Evolutionary conservation across 192 early-diverging fungal genomes (phyloP).

Genomic region (Linnemannia exigua): DNA sequence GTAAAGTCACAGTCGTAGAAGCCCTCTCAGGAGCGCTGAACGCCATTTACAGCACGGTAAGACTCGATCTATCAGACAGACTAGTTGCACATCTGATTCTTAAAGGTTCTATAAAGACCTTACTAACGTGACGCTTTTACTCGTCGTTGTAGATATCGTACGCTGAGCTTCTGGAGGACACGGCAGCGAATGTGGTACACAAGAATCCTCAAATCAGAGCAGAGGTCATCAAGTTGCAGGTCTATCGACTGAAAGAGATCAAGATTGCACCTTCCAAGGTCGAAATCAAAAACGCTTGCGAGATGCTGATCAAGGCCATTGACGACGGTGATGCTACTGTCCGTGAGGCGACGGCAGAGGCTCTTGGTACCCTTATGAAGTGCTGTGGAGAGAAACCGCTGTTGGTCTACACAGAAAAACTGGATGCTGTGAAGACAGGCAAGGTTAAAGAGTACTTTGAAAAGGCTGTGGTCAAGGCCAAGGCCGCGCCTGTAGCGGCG

Average conservation of each 20-base stretch:
- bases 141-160: constrained; percentile 57
- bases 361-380: constrained; percentile 92
- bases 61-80: neutral
- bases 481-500: constrained; percentile 62
- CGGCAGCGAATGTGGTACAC: constrained; percentile 76
- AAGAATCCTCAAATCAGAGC: constrained; percentile 95
- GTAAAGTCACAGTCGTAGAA: constrained; percentile 91
- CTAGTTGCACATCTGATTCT: no score
- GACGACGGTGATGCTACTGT: constrained; percentile 90
- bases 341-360: constrained; percentile 87
- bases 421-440: constrained; percentile 90
- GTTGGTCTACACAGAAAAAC: constrained; percentile 79
- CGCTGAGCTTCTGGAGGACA: constrained; percentile 84
- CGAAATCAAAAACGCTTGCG: constrained; percentile 85
- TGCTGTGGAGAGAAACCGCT: constrained; percentile 85
- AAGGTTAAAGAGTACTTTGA: constrained; percentile 93
- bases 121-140: neutral
- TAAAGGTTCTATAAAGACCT: neutral
- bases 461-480: constrained; percentile 87
- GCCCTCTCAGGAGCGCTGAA: constrained; percentile 85
- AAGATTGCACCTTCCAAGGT: constrained; percentile 79
- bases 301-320: constrained; percentile 80
- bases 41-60: constrained; percentile 82
- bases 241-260: constrained; percentile 81
- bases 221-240: constrained; percentile 82